These are phyloP conservation scores for Diaporthe velutina DNA, from an alignment of 2,329 filamentous ascomycete genomes.

Conservation along the genomic window DNA sequence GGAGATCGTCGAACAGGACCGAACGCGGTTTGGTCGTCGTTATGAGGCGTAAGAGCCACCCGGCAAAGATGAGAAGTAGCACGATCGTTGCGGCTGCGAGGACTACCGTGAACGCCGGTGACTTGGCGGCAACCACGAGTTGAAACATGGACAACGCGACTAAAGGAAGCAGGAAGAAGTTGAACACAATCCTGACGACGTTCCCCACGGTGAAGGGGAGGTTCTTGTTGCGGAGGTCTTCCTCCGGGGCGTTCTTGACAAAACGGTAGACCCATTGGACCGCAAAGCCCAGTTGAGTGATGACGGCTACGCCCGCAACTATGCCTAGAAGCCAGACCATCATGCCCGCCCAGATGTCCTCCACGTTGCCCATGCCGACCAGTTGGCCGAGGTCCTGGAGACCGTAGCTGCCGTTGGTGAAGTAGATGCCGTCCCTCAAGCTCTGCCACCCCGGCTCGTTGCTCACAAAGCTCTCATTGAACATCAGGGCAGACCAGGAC, in stretches of 20 bases:
- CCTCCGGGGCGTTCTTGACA: conserved; percentile 79
- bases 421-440: conserved; percentile 88
- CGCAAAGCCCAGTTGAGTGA: conserved; percentile 83
- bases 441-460: conserved; percentile 74
- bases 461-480: conserved; percentile 90
- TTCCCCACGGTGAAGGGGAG: conserved; percentile 87
- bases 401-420: conserved; percentile 82
- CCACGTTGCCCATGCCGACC: conserved; percentile 80
- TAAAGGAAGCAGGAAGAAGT: conserved; percentile 90
- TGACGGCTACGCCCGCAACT: conserved; percentile 73
- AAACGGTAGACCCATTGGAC: conserved; percentile 81
- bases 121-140: conserved; percentile 79
- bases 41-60: conserved; percentile 86
- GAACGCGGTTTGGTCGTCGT: conserved; percentile 84
- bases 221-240: conserved; percentile 92
- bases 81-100: conserved; percentile 82
- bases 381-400: conserved; percentile 84
- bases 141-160: conserved; percentile 92
- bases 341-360: conserved; percentile 95
- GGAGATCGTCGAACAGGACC: conserved; percentile 91
- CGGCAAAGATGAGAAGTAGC: conserved; percentile 78
- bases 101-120: conserved; percentile 78
- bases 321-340: conserved; percentile 90
- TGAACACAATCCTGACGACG: conserved; percentile 87
- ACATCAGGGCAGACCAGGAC: conserved; percentile 91